phyloP scores from a whole-genome alignment of 192 early-diverging fungal species.

The Jimgerdemannia lactiflua region DNA sequence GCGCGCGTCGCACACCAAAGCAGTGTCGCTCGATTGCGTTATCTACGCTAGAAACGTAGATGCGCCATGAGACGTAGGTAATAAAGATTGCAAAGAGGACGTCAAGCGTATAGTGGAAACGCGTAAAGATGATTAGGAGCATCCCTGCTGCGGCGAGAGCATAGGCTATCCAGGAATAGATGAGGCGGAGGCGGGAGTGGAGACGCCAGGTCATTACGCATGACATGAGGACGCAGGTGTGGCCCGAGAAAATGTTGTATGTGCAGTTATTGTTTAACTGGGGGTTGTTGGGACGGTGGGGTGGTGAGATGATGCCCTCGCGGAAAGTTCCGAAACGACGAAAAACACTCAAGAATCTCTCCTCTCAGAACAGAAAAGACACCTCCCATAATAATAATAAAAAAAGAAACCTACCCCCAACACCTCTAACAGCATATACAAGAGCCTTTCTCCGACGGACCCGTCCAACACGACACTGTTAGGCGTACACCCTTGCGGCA shows the following conservation, averaged over 20 bases:
- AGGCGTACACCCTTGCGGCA: constrained; percentile 32
- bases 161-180: constrained; percentile 36
- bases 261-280: constrained; percentile 41
- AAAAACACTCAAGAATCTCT: constrained; percentile 34
- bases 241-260: constrained; percentile 64
- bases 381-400: background rate
- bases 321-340: background rate
- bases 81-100: constrained; percentile 44
- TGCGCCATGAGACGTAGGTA: background rate
- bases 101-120: constrained; percentile 62
- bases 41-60: background rate
- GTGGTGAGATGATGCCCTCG: too few relatives aligned
- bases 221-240: constrained; percentile 52
- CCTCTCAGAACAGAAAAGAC: background rate
- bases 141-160: constrained; percentile 38
- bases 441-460: constrained; percentile 11
- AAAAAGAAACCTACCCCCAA: background rate
- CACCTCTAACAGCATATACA: background rate
- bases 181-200: constrained; percentile 43
- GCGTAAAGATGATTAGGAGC: constrained; percentile 46
- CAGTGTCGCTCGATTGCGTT: background rate
- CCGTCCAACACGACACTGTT: constrained; percentile 30
- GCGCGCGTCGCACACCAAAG: background rate
- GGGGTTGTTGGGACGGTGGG: too few relatives aligned
- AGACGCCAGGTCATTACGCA: constrained; percentile 53